Evolutionary conservation across 1,139 yeast species (phyloP).

Genomic region (Meyerozyma guilliermondii): DNA sequence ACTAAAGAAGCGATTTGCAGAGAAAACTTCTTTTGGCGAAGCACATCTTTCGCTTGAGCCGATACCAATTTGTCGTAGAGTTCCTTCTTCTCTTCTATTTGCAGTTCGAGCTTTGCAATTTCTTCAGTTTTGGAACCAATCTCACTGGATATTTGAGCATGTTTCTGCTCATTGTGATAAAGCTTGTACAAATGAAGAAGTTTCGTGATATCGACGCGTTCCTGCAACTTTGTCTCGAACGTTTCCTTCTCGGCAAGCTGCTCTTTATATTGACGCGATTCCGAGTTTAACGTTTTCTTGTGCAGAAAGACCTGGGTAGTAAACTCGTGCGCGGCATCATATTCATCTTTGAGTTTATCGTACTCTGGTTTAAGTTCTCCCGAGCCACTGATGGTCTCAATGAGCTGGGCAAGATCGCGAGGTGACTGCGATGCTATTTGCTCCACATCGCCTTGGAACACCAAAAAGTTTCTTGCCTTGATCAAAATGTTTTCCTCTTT

Average conservation of each 20-base stretch:
- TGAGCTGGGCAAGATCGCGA: slow-evolving; percentile 60
- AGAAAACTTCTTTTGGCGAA: slow-evolving; percentile 37
- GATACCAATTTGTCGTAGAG: slow-evolving; percentile 29
- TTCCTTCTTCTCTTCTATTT: slow-evolving; percentile 18
- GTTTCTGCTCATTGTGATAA: slow-evolving; percentile 57
- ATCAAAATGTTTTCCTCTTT: slow-evolving; percentile 81
- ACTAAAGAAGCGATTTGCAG: slow-evolving; percentile 34
- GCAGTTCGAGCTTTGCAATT: slow-evolving; percentile 24
- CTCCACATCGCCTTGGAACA: slow-evolving; percentile 96
- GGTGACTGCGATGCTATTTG: slow-evolving; percentile 88
- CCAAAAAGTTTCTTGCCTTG: slow-evolving; percentile 86
- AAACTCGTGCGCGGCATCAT: slow-evolving; percentile 61
- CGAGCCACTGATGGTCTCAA: slow-evolving; percentile 86
- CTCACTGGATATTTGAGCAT: slow-evolving; percentile 23
- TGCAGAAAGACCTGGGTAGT: slow-evolving; percentile 65
- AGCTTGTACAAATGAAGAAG: slow-evolving; percentile 59
- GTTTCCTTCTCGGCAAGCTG: slow-evolving; percentile 70
- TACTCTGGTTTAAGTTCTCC: slow-evolving; percentile 62
- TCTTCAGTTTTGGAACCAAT: slow-evolving; percentile 20
- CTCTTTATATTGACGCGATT: slow-evolving; percentile 73
- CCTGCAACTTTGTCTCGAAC: slow-evolving; percentile 54
- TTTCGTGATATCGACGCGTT: slow-evolving; percentile 42
- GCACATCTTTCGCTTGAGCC: slow-evolving; percentile 43
- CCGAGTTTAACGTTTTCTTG: slow-evolving; percentile 69
- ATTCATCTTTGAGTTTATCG: slow-evolving; percentile 60